Base-by-base conservation (phyloP, 768 basidiomycete species). In the Mycena haematopus region DNA sequence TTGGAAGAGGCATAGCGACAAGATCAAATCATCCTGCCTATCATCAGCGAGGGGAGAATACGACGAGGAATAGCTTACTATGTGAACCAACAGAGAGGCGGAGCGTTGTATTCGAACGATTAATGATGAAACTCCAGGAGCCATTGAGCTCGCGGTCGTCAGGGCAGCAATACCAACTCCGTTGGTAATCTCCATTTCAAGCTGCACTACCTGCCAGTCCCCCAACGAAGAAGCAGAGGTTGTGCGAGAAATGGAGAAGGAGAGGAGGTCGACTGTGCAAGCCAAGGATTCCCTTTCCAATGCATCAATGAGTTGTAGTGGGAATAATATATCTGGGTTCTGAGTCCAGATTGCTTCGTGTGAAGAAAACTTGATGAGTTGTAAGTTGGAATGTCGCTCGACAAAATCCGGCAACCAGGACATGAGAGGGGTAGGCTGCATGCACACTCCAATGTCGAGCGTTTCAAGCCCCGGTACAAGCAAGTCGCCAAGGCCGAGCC, bases 211-310 rank as follows among this genome's bases (percentile, higher is more conserved):
- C 29, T 3, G 57, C 57, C 57, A 58, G 14, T 58, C 47, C 13
- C 40, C 36, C 25, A 58, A n/a, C 7, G 57, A 51, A 5, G 36
- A 29, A 6, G 57, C 36, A 0, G 49, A 50, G 6, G 57, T 14
- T n/a, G n/a, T n/a, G 36, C 57, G 57, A 45, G 29, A 59, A 10
- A 59, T 38, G 29, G 58, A 59, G 22, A 59, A 52, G 11, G 50
- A 8, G 2, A 6, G 4, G 29, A 59, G 51, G 17, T 52, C 24
- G 44, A 45, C 45, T 13, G 51, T 10, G 25, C 19, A 9, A 46
- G 44, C 38, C 31, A 54, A 35, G 6, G 52, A 46, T 31, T 60
- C 35, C 33, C 33, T 36, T 36, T 35, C 45, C 44, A 60, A 2
- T 11, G 44, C 52, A 27, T 36, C 58, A 13, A 35, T 14, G 40